Conservation (phyloP, 139 green algal species). For the Spirogloea muscicola region DNA sequence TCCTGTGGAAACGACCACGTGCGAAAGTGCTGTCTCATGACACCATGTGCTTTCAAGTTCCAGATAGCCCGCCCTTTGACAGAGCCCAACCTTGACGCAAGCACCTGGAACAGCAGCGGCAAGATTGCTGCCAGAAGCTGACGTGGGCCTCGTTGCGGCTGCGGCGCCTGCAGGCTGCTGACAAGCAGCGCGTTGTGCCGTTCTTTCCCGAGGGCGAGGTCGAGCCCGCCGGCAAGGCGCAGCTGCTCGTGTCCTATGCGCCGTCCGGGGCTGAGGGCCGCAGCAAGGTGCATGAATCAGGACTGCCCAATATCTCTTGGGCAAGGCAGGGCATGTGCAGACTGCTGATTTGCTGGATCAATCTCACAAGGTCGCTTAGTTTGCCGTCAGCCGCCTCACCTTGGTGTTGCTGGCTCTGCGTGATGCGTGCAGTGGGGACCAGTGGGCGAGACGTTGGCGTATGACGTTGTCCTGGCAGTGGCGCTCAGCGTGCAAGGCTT, state of each 20-base stretch:
- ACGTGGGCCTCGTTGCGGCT: background rate
- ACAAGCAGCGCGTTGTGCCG: background rate
- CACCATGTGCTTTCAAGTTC: slow-evolving; percentile 1
- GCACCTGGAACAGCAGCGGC: background rate
- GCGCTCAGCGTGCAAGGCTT: slow-evolving; percentile 21
- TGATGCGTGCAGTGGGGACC: background rate
- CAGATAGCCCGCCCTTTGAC: background rate
- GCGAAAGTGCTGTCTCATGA: background rate
- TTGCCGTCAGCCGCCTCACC: background rate
- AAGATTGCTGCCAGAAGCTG: background rate
- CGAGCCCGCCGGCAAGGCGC: background rate
- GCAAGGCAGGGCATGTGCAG: no score
- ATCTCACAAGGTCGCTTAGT: no score
- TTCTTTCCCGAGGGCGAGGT: slow-evolving; percentile 10
- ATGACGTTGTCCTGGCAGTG: slow-evolving; percentile 23
- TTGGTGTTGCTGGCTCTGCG: background rate
- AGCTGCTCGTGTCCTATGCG: background rate
- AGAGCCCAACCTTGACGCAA: background rate
- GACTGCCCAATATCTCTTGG: no score
- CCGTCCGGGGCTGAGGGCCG: background rate
- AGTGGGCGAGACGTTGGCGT: slow-evolving; percentile 30
- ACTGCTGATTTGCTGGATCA: no score
- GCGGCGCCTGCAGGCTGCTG: background rate
- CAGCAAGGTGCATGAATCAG: slow-evolving; percentile 7
- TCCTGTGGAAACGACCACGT: slow-evolving; percentile 13